These are phyloP conservation scores for Hypsizygus marmoreus DNA, from an alignment of 768 basidiomycete species.

Conservation along the genomic window DNA sequence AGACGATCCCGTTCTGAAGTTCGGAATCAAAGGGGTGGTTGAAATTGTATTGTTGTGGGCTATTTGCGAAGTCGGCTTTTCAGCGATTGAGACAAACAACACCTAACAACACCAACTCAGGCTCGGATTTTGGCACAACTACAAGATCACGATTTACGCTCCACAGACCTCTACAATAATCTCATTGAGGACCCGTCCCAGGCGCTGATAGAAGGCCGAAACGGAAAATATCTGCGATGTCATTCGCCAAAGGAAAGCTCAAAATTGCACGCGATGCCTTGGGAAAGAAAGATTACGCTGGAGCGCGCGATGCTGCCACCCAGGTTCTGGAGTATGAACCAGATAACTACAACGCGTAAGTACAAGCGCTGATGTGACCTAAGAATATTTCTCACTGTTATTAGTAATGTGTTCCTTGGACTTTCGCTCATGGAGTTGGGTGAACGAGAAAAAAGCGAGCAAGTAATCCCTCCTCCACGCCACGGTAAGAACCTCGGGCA, in stretches of 20 bases:
- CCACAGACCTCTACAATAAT: no score
- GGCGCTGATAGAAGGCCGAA: no score
- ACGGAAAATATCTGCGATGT: constrained; percentile 36
- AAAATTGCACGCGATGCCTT: constrained; percentile 79
- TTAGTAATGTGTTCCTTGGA: constrained; percentile 84
- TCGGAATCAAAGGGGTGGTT: no score
- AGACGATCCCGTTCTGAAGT: no score
- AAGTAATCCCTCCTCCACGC: constrained; percentile 60
- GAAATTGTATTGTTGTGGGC: no score
- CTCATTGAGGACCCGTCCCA: no score
- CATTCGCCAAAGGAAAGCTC: constrained; percentile 70
- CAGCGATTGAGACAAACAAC: no score
- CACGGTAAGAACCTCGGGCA: not conserved
- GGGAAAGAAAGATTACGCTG: constrained; percentile 70
- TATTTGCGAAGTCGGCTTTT: no score
- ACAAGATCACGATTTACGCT: no score
- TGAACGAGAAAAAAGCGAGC: constrained; percentile 74
- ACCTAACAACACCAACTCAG: no score
- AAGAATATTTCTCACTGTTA: not conserved
- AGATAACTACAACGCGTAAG: constrained; percentile 87
- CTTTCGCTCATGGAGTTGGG: constrained; percentile 78
- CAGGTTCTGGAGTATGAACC: constrained; percentile 75
- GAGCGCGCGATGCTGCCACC: constrained; percentile 65
- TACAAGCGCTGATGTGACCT: constrained; percentile 13
- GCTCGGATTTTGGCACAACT: no score